Evolutionary conservation across 257 asterid species (phyloP).

Genomic region (Asclepias syriaca): DNA sequence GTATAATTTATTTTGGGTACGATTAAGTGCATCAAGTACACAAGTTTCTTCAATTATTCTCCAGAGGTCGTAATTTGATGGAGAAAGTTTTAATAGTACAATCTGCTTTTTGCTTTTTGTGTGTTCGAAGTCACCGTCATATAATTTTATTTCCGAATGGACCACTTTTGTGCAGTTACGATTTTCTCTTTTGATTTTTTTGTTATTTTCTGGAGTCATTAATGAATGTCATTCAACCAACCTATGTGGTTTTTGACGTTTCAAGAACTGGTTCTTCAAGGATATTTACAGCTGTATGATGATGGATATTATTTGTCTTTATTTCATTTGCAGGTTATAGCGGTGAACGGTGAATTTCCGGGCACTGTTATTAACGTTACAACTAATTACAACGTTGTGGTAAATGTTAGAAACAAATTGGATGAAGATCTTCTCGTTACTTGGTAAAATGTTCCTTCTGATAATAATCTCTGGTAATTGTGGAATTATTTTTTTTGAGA

Average conservation of each 20-base stretch:
- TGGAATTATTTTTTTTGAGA: not conserved
- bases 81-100: not conserved
- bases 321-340: slow-evolving; percentile 56
- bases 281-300: not conserved
- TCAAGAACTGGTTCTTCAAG: not conserved
- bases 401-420: slow-evolving; percentile 72
- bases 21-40: not conserved
- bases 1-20: not conserved
- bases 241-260: not conserved
- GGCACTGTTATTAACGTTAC: slow-evolving; percentile 83
- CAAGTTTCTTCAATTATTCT: not conserved
- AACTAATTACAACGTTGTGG: slow-evolving; percentile 78
- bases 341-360: slow-evolving; percentile 80
- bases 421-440: slow-evolving; percentile 80
- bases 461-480: not conserved
- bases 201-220: not conserved
- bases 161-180: not conserved
- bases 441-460: slow-evolving; percentile 46
- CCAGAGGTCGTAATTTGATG: not conserved
- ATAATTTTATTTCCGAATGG: not conserved
- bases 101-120: not conserved
- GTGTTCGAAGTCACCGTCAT: not conserved
- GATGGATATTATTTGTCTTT: not conserved
- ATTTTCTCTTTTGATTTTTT: not conserved
- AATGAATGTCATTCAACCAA: not conserved